Evolutionary conservation across 768 basidiomycete genomes (phyloP).

Genomic region (Mycena crocata): DNA sequence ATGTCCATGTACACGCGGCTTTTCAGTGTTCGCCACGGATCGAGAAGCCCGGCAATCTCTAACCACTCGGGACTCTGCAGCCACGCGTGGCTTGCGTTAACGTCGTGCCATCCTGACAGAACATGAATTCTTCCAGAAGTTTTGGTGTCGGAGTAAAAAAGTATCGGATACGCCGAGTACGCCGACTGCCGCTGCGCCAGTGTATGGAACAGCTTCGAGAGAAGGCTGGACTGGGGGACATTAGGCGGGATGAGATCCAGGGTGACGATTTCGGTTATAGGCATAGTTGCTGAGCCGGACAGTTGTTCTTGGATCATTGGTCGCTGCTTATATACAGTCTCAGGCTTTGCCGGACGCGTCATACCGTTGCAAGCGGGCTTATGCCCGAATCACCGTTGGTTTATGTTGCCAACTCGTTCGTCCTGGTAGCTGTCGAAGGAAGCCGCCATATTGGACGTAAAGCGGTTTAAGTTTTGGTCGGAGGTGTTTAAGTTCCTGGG

Average conservation of each 20-base stretch:
- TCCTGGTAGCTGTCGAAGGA: no score
- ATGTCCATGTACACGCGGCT: constrained; percentile 54
- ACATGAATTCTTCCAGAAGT: constrained; percentile 47
- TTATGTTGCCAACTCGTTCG: no score
- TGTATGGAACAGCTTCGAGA: constrained; percentile 44
- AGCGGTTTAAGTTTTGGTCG: no score
- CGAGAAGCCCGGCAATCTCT: constrained; percentile 46
- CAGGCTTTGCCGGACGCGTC: no score
- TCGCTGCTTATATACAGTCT: background rate
- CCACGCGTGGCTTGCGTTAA: constrained; percentile 55
- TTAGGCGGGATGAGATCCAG: constrained; percentile 48
- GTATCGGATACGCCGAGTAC: constrained; percentile 55
- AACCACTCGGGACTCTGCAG: constrained; percentile 54
- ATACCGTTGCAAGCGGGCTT: background rate
- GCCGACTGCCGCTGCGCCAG: constrained; percentile 51
- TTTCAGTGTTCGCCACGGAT: constrained; percentile 44
- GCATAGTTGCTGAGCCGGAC: constrained; percentile 38
- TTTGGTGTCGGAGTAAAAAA: constrained; percentile 48
- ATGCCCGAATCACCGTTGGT: no score
- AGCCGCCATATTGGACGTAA: no score
- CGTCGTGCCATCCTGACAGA: constrained; percentile 58
- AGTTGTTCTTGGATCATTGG: constrained; percentile 22
- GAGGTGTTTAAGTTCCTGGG: no score
- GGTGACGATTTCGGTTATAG: constrained; percentile 57
- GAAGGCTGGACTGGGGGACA: constrained; percentile 40